phyloP scores from a whole-genome alignment of 371 early-diverging fungal species.

The Apophysomyces ossiformis region DNA sequence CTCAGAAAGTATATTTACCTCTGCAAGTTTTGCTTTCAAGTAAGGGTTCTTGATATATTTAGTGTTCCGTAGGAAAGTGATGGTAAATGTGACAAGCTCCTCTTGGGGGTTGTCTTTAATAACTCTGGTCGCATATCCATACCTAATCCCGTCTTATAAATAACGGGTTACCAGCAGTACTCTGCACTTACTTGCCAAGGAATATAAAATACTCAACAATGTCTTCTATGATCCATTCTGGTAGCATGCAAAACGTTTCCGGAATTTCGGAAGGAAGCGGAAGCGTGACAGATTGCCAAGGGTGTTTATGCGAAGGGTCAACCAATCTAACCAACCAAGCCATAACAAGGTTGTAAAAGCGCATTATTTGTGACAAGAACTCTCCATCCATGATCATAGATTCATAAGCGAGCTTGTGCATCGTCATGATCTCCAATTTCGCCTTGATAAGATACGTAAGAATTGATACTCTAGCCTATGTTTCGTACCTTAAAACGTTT shows the following conservation, averaged over 20 bases:
- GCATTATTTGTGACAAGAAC: conserved; percentile 62
- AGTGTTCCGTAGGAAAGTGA: conserved; percentile 79
- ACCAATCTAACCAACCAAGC: conserved; percentile 74
- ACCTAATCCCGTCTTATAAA: conserved; percentile 23
- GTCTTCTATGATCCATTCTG: conserved; percentile 94
- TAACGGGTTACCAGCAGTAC: background rate
- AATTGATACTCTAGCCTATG: background rate
- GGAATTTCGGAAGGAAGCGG: conserved; percentile 62
- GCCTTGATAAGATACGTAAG: conserved; percentile 20
- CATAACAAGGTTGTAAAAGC: conserved; percentile 87
- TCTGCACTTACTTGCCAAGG: conserved; percentile 53
- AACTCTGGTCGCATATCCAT: conserved; percentile 65
- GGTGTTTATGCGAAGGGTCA: conserved; percentile 58
- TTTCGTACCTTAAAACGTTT: conserved; percentile 58
- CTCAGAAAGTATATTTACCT: too few relatives aligned
- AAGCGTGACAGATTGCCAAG: conserved; percentile 54
- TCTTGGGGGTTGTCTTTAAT: conserved; percentile 64
- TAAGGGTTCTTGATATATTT: conserved; percentile 92
- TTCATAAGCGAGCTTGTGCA: conserved; percentile 74
- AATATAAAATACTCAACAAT: conserved; percentile 76
- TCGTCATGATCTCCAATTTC: conserved; percentile 62
- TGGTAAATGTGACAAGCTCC: conserved; percentile 78
- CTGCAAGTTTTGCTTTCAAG: conserved; percentile 81
- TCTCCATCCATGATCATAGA: conserved; percentile 76
- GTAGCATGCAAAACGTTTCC: conserved; percentile 76